Evolutionary conservation across 2,329 filamentous ascomycete genomes (phyloP).

Genomic region (Paracamarosporium sp.): DNA sequence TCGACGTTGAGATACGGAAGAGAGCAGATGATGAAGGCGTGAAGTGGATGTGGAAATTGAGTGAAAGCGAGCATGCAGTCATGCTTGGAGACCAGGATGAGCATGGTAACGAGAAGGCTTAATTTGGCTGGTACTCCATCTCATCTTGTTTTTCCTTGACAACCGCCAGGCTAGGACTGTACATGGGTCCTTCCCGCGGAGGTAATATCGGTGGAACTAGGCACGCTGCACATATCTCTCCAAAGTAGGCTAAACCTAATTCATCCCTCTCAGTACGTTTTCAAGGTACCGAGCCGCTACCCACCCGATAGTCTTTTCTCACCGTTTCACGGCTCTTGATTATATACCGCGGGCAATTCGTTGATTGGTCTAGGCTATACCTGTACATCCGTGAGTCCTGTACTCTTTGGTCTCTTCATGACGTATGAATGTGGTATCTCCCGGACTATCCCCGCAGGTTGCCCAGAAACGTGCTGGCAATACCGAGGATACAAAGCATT

Average conservation of each 20-base stretch:
- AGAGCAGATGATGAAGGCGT: slow-evolving; percentile 8
- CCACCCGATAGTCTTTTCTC: not conserved
- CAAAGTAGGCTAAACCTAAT: not conserved
- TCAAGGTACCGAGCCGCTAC: not conserved
- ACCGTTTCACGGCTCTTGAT: not conserved
- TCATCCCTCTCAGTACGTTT: not conserved
- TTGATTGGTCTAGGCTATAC: not conserved
- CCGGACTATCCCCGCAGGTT: not conserved
- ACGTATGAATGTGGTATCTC: not conserved
- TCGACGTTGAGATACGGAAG: slow-evolving; percentile 15
- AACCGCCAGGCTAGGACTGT: not conserved
- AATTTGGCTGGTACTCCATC: not conserved
- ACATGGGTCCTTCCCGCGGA: not conserved
- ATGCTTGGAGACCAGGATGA: slow-evolving; percentile 3
- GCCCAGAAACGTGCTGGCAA: not conserved
- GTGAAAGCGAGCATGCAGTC: slow-evolving; percentile 3
- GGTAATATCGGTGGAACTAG: not conserved
- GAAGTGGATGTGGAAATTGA: slow-evolving; percentile 13
- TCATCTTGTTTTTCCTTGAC: no score
- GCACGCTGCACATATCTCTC: not conserved
- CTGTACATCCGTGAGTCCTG: not conserved
- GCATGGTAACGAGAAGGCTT: not conserved
- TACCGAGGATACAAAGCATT: not conserved
- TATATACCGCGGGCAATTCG: not conserved
- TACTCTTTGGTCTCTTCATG: not conserved